phyloP scores from a whole-genome alignment of 148 eudicot species.

The Persicaria maculosa region DNA sequence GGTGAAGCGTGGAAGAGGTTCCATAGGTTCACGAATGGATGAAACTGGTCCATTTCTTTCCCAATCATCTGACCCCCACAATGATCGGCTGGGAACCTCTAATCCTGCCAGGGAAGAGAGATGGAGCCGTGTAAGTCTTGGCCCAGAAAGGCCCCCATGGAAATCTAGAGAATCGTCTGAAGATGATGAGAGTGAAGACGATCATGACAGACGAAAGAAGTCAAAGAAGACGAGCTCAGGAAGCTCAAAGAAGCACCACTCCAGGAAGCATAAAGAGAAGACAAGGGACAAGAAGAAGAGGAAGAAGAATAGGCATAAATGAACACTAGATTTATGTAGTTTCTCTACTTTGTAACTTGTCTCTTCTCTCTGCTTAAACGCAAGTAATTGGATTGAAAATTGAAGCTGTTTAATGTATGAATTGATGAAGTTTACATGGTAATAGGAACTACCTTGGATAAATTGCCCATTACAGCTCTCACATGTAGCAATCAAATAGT shows the following conservation, averaged over 20 bases:
- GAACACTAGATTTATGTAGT: background rate
- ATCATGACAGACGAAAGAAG: constrained; percentile 24
- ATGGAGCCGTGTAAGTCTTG: constrained; percentile 27
- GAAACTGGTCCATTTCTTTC: constrained; percentile 89
- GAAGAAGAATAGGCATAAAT: constrained; percentile 36
- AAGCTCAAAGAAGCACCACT: constrained; percentile 48
- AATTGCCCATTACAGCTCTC: too few relatives aligned
- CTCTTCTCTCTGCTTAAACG: background rate
- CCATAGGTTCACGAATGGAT: constrained; percentile 88
- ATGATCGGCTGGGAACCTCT: constrained; percentile 13
- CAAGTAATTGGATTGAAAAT: background rate
- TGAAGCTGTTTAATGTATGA: background rate
- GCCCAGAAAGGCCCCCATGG: constrained; percentile 62
- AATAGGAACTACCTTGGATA: background rate
- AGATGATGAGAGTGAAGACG: constrained; percentile 33
- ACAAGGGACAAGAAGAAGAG: constrained; percentile 45
- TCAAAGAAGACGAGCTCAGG: constrained; percentile 26
- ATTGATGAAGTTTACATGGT: background rate
- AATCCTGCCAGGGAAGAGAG: constrained; percentile 18
- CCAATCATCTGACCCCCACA: constrained; percentile 24
- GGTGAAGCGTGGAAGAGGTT: constrained; percentile 88
- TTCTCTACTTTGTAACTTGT: background rate
- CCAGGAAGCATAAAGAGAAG: constrained; percentile 51
- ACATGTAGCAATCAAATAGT: too few relatives aligned
- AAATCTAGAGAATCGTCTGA: constrained; percentile 35